These are phyloP conservation scores for Heterobasidion occidentale DNA, from an alignment of 1,284 basidiomycete genomes.

Conservation along the genomic window DNA sequence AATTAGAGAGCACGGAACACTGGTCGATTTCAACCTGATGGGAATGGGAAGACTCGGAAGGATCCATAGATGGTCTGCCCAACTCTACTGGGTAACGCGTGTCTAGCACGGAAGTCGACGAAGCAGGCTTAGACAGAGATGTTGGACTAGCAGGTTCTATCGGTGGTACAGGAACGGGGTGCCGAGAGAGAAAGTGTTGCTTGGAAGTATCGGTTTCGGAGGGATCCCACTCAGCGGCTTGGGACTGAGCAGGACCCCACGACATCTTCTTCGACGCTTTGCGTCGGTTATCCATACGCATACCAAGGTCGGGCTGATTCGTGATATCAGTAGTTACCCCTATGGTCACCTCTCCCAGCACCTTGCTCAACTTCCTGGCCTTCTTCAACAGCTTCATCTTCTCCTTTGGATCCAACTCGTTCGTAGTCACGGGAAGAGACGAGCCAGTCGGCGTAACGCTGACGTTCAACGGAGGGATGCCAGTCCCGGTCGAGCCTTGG, in stretches of 20 bases:
- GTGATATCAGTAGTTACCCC: conserved; percentile 12
- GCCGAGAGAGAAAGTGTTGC: too few relatives aligned
- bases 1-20: background rate
- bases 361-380: conserved; percentile 32
- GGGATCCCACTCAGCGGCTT: background rate
- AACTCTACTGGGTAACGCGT: background rate
- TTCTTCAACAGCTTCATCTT: conserved; percentile 33
- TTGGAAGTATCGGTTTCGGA: background rate
- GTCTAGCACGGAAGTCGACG: background rate
- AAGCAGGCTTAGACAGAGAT: background rate
- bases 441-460: background rate
- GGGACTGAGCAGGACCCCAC: conserved; percentile 1
- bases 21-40: background rate
- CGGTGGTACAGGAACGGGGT: too few relatives aligned
- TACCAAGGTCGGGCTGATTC: background rate
- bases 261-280: conserved; percentile 1
- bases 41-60: background rate
- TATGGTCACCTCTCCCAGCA: conserved; percentile 29
- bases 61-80: background rate
- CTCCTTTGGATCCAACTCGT: conserved; percentile 26
- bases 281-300: background rate
- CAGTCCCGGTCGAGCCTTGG: too few relatives aligned
- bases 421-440: conserved; percentile 23
- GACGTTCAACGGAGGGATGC: background rate
- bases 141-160: too few relatives aligned